These are phyloP conservation scores for Aspergillus novoparasiticus DNA, from an alignment of 2,329 filamentous ascomycete genomes.

Conservation along the genomic window DNA sequence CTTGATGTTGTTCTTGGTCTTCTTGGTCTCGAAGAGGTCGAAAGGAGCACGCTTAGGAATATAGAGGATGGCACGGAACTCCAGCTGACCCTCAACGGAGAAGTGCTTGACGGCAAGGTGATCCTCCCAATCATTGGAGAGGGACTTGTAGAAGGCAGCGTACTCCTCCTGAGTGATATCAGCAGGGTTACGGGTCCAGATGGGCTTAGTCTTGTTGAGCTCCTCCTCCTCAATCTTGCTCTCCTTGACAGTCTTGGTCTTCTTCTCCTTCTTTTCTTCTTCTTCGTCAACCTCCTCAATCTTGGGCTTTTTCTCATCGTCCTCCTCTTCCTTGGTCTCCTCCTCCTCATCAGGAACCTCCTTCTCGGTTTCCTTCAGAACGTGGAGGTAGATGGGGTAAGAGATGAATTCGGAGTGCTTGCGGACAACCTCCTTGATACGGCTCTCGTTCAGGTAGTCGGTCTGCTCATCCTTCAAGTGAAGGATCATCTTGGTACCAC, in stretches of 20 bases:
- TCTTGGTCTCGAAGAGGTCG: slow-evolving; percentile 99
- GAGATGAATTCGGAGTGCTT: slow-evolving; percentile 99
- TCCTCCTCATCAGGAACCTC: slow-evolving; percentile 97
- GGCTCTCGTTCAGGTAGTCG: slow-evolving; percentile 97
- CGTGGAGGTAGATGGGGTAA: slow-evolving; percentile 99
- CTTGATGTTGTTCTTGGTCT: slow-evolving; percentile 99
- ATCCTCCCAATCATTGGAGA: slow-evolving; percentile 99
- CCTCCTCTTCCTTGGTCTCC: slow-evolving; percentile 71
- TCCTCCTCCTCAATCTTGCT: slow-evolving; percentile 98
- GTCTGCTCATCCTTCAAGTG: slow-evolving; percentile 99
- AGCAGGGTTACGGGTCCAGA: slow-evolving; percentile 97
- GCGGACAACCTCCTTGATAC: slow-evolving; percentile 99
- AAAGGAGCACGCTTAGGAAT: slow-evolving; percentile 99
- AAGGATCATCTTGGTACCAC: slow-evolving; percentile 96
- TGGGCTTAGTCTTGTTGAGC: slow-evolving; percentile 99
- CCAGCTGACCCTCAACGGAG: slow-evolving; percentile 99
- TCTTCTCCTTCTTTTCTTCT: slow-evolving; percentile 84
- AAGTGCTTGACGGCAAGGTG: slow-evolving; percentile 99
- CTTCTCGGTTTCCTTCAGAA: slow-evolving; percentile 98
- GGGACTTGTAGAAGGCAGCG: slow-evolving; percentile 98
- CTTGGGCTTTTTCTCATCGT: slow-evolving; percentile 92
- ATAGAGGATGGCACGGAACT: slow-evolving; percentile 99
- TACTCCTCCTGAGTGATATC: slow-evolving; percentile 98
- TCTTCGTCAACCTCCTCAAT: slow-evolving; percentile 90
- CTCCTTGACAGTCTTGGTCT: slow-evolving; percentile 99